A percentile compares a stretch with the other conserved stretches of the same genome.
phyloP scores from a whole-genome alignment of 495 filamentous ascomycete genomes.

The Hypoxylon lienhwacheense region DNA sequence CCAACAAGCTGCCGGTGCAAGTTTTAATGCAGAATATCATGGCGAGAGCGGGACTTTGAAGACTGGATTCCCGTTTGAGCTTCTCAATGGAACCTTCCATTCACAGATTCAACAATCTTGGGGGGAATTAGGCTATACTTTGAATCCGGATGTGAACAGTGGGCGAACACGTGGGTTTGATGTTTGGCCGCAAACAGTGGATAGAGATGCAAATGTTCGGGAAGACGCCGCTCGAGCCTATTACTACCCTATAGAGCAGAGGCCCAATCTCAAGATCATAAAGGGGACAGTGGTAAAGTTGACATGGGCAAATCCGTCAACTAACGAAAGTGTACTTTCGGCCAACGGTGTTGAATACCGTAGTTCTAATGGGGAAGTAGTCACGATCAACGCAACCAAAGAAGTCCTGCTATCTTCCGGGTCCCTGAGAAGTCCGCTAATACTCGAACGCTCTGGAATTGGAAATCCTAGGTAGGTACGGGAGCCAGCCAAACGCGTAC shows the following conservation, averaged over 20 bases:
- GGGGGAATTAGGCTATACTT: conserved; percentile 41
- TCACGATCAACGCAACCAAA: conserved; percentile 38
- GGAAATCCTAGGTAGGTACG: conserved; percentile 37
- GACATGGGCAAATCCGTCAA: conserved; percentile 30
- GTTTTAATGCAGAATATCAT: conserved; percentile 51
- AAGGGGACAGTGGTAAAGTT: conserved; percentile 44
- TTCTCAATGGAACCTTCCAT: conserved; percentile 37
- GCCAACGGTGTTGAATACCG: conserved; percentile 45
- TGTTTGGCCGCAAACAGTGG: conserved; percentile 45
- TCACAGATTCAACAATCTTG: conserved; percentile 36
- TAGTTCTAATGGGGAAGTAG: conserved; percentile 32
- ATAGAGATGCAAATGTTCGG: conserved; percentile 37
- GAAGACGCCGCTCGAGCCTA: conserved; percentile 46
- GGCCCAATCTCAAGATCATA: conserved; percentile 40
- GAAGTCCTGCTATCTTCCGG: conserved; percentile 57
- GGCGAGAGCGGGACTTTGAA: conserved; percentile 50
- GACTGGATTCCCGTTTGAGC: conserved; percentile 50
- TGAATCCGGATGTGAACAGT: conserved; percentile 45
- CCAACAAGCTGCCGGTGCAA: conserved; percentile 46
- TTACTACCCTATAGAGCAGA: conserved; percentile 47
- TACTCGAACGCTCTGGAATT: conserved; percentile 56
- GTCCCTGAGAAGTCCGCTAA: conserved; percentile 48
- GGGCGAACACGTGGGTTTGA: conserved; percentile 47
- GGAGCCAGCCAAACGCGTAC: neutral
- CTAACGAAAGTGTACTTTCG: conserved; percentile 18